Percentiles rank a stretch among this genome's conserved stretches.
These are phyloP conservation scores for Lotus japonicus DNA, from an alignment of 306 rosid genomes.

Conservation along the genomic window DNA sequence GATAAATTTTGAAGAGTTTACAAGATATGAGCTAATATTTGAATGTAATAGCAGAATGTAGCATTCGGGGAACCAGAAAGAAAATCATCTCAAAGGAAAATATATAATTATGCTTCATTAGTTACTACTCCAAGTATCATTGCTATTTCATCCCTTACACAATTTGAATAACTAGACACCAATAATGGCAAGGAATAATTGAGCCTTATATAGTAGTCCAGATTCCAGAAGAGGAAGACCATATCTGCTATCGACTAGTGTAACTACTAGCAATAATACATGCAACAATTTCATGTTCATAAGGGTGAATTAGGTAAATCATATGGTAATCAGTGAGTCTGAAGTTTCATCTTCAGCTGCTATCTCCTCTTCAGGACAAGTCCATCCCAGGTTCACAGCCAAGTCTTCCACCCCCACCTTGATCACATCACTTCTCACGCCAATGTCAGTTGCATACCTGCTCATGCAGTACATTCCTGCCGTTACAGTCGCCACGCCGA, in stretches of 20 bases:
- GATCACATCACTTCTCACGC: constrained; percentile 75
- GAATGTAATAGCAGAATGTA: too few relatives aligned
- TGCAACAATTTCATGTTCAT: constrained; percentile 6
- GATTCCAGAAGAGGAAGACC: not conserved
- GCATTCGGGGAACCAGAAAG: not conserved
- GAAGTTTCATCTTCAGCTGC: constrained; percentile 35
- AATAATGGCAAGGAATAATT: not conserved
- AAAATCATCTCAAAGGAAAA: not conserved
- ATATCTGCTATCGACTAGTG: constrained; percentile 1
- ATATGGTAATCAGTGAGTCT: constrained; percentile 25
- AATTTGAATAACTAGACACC: constrained; percentile 22
- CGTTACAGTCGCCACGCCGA: constrained; percentile 65
- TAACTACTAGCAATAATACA: constrained; percentile 10
- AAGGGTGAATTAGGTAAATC: constrained; percentile 25
- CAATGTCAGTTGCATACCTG: constrained; percentile 88
- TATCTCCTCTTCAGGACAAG: constrained; percentile 27
- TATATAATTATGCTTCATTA: not conserved
- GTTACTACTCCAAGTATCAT: not conserved
- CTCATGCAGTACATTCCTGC: constrained; percentile 92
- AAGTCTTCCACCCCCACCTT: constrained; percentile 83
- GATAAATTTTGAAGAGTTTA: too few relatives aligned
- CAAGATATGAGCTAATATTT: too few relatives aligned
- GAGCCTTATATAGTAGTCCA: not conserved
- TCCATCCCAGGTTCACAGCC: constrained; percentile 65
- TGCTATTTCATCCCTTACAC: constrained; percentile 17